Evolutionary conservation across 805 yeast species (phyloP), one percentile per base, ranked within the genome.

Genomic region (Wickerhamia fluorescens): DNA sequence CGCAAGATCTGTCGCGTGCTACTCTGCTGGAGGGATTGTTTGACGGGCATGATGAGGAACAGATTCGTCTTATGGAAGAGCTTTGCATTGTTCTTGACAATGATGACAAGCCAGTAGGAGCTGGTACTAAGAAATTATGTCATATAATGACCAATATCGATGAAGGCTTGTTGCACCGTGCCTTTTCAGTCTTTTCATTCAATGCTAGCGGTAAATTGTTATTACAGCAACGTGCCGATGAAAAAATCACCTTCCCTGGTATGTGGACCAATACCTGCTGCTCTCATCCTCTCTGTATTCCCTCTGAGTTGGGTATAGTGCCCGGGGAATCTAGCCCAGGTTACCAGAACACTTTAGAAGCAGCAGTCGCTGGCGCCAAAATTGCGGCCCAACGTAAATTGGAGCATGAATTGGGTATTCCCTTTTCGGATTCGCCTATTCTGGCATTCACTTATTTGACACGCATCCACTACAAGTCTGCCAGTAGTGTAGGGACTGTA

Each of bases 201-300:
- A 80, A 87, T 54, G 73, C 72, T 14, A 73, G 83, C 25, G 76
- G 77, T 35, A 70, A 81, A 56, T 68, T 92, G 37, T 67, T 92
- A 34, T 66, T 92, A 42, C 99, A 92, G 61, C 96, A 89, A 61
- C 76, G 99, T 45, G 97, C 99, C 0, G 76, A 78, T 28, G 97
- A 92, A 53, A 92, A 92, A 56, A 92, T 92, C 61, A 92, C 99
- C 1, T 92, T 92, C 58, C 94, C 97, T 1, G 76, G 76, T 34
- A 77, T 88, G 80, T 92, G 99, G 99, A 92, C 99, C 15, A 92
- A 92, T 56, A 92, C 99, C 2, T 92, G 99, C 60, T 92, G 99
- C 56, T 88, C 97, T 1, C 99, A 92, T 54, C 99, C 99, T 7
- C 66, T 92, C 30, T 86, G 95, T 31, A 74, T 86, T 20, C 71